Percentiles rank a stretch among this genome's conserved stretches.
Evolutionary conservation across 1,284 basidiomycete species (phyloP).

Genomic region (Boletus subluridellus): DNA sequence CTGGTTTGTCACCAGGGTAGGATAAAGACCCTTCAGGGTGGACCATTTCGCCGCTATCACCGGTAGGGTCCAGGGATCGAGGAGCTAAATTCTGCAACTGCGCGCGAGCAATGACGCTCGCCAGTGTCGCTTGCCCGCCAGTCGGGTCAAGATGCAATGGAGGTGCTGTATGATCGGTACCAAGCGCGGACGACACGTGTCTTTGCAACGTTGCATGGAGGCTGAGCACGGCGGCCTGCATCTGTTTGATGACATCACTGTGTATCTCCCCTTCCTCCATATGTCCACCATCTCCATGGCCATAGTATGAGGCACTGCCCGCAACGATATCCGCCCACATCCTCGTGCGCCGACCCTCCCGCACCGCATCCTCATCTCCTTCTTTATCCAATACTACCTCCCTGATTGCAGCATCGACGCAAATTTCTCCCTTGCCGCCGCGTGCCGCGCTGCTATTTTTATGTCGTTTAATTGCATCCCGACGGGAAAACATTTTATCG

Average conservation of each 20-base stretch:
- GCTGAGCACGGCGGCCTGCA: slow-evolving; percentile 52
- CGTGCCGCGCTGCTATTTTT: slow-evolving; percentile 52
- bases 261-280: slow-evolving; percentile 66
- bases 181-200: slow-evolving; percentile 55
- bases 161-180: slow-evolving; percentile 37
- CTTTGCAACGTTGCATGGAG: slow-evolving; percentile 57
- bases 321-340: slow-evolving; percentile 58
- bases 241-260: slow-evolving; percentile 44
- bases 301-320: slow-evolving; percentile 32
- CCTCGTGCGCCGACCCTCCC: slow-evolving; percentile 57
- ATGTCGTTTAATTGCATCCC: slow-evolving; percentile 74
- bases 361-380: slow-evolving; percentile 46
- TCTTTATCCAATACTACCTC: slow-evolving; percentile 59
- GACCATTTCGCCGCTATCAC: slow-evolving; percentile 2
- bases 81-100: slow-evolving; percentile 45
- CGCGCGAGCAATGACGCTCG: slow-evolving; percentile 63
- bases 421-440: slow-evolving; percentile 47
- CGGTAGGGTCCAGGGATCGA: slow-evolving; percentile 12
- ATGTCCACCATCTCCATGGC: slow-evolving; percentile 31
- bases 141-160: slow-evolving; percentile 40
- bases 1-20: slow-evolving; percentile 4
- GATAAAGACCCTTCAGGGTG: slow-evolving; percentile 14
- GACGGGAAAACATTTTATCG: slow-evolving; percentile 65
- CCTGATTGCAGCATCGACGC: slow-evolving; percentile 51
- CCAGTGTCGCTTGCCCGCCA: slow-evolving; percentile 57